Evolutionary conservation across 2,329 filamentous ascomycete genomes (phyloP), one percentile per base, ranked within the genome.

Genomic region (Penicillium sp.): DNA sequence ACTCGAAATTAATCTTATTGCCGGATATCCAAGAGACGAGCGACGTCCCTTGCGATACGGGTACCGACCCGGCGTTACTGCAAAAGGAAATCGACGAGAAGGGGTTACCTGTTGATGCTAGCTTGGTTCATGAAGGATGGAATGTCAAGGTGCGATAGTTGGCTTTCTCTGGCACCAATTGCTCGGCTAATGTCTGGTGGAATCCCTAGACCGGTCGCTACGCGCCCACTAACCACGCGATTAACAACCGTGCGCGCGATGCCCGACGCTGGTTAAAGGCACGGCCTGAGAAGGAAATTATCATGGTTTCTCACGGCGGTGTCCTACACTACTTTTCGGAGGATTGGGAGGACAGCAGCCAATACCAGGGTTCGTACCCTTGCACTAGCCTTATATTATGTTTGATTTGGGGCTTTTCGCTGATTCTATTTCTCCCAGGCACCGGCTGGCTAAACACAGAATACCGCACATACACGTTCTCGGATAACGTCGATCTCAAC

Each of bases 321-420:
- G 91, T 93, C 69, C 74, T 96, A 70, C 93, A 97, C 75, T 96
- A 92, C 70, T 79, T 97, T 65, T 95, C 91, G 0, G 86, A 93
- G 67, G 92, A 96, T 71, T 96, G 89, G 87, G 82, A 87, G 58
- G 90, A 88, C 47, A 84, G 69, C 69, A 81, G 79, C 52, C 73
- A 76, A 48, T 81, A 80, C 67, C 73, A 78, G 63, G 83, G 81
- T 82, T 73, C 29, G 73, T 68, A 13, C 5, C 31, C 31, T n/a
- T 23, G 17, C 31, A 4, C 50, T 19, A 38, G 15, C 21, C 41
- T 13, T 31, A 1, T 52, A 11, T 9, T 11, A 17, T 13, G 17
- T 17, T 13, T 35, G 19, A 7, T 13, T 17, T 9, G 13, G 1
- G 7, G 7, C n/a, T 9, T 13, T 23, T 6, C 35, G 26, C 38